phyloP scores from a whole-genome alignment of 768 basidiomycete genomes.

The Suillus placidus region DNA sequence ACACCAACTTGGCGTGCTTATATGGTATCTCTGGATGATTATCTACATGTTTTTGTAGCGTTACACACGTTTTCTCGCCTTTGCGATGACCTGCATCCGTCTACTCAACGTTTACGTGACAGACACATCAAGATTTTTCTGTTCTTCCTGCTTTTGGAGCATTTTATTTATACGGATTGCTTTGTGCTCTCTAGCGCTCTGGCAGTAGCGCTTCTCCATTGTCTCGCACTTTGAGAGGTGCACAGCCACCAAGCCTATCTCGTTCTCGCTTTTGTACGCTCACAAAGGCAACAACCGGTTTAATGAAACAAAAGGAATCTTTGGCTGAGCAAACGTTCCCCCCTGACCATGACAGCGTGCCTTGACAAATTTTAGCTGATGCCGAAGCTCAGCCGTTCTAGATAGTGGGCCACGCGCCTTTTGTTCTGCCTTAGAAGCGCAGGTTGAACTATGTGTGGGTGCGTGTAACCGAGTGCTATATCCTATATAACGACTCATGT shows the following conservation, averaged over 20 bases:
- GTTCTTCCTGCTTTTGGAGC: background rate
- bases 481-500: conserved; percentile 30
- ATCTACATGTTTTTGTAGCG: conserved; percentile 5
- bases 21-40: conserved; percentile 9
- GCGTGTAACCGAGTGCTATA: conserved; percentile 28
- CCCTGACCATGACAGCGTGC: conserved; percentile 2
- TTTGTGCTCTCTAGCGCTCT: conserved; percentile 1
- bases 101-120: background rate
- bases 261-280: conserved; percentile 29
- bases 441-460: conserved; percentile 11
- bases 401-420: conserved; percentile 26
- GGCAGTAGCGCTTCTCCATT: conserved; percentile 30
- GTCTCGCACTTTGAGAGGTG: conserved; percentile 19
- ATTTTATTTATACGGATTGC: background rate
- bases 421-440: conserved; percentile 29
- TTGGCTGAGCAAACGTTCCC: conserved; percentile 7
- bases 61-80: conserved; percentile 3
- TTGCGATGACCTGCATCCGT: background rate
- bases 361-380: conserved; percentile 5
- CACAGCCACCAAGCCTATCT: conserved; percentile 14
- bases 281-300: conserved; percentile 28
- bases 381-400: conserved; percentile 13
- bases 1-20: conserved; percentile 7
- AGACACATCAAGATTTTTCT: background rate
- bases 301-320: conserved; percentile 29